A percentile compares a stretch with the other conserved stretches of the same genome.
Evolutionary conservation across 2,329 filamentous ascomycete genomes (phyloP).

Genomic region (Clarireedia paspali): DNA sequence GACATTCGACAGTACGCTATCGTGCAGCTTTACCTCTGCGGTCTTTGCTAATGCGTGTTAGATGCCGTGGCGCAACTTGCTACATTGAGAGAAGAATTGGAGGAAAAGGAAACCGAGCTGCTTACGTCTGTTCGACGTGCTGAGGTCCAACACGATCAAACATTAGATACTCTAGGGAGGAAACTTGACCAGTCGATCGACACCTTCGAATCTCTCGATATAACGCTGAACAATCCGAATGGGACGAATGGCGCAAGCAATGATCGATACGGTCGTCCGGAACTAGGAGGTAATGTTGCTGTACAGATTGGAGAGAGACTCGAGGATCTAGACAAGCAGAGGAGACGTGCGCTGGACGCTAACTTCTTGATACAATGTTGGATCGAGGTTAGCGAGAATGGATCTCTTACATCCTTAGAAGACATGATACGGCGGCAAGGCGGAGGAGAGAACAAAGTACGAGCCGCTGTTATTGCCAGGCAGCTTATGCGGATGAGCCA

Average conservation of each 20-base stretch:
- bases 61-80: constrained; percentile 61
- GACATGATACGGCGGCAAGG: constrained; percentile 73
- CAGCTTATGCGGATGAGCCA: constrained; percentile 93
- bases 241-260: constrained; percentile 35
- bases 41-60: constrained; percentile 24
- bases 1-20: constrained; percentile 68
- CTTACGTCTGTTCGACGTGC: constrained; percentile 83
- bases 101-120: constrained; percentile 84
- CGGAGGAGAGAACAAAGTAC: constrained; percentile 83
- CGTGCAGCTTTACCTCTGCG: not conserved
- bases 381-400: constrained; percentile 87
- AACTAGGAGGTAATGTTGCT: constrained; percentile 74
- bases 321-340: constrained; percentile 89
- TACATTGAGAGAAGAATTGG: constrained; percentile 71
- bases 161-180: constrained; percentile 75
- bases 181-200: constrained; percentile 90
- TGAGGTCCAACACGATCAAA: constrained; percentile 86
- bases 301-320: constrained; percentile 91
- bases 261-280: constrained; percentile 39
- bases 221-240: constrained; percentile 61
- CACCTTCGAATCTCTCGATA: constrained; percentile 84
- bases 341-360: constrained; percentile 82
- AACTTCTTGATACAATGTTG: constrained; percentile 95
- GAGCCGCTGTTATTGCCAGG: constrained; percentile 86
- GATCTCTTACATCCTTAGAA: constrained; percentile 78